Evolutionary conservation across 768 basidiomycete species (phyloP), one percentile per base, ranked within the genome.

Genomic region (Rhodotorula taiwanensis): DNA sequence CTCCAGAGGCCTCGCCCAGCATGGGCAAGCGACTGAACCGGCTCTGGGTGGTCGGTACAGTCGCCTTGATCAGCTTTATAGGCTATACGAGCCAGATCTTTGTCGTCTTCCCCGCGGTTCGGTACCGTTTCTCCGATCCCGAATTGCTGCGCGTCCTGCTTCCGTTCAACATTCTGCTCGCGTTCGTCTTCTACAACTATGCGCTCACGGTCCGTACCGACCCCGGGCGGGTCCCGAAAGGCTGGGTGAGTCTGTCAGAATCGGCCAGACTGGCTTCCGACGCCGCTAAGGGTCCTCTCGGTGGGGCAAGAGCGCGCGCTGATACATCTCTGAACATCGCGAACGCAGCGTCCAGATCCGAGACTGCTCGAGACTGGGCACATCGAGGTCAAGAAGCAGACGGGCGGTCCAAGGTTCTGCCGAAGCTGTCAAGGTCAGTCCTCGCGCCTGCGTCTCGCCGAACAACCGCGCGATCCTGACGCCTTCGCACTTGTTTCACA

Each of bases 301-400:
- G 27, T 7, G 4, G 30, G 59, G 31, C 25, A 31, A 48, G 15
- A 25, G n/a, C n/a, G 14, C 21, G 21, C 39, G 8, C 39, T 41
- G 5, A 30, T 15, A 13, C 45, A n/a, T 8, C 14, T 15, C 6
- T 28, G 45, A 4, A 28, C 14, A 28, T 25, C 8, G n/a, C 20
- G 25, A 21, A 58, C 61, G 20, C 76, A 92, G 91, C 80, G 80
- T 77, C 94, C 94, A 25, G 84, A 92, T 30, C 59, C 74, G 79
- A 82, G 9, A 77, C 81, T 58, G 75, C 78, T 31, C 74, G 78
- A 28, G 86, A 88, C 47, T 87, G 85, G 53, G 1, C 36, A 55
- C 23, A 86, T 86, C 57, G 93, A 98, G 78, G 88, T 95, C 44
- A 97, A 95, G 80, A 88, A 84, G 70, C 77, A 87, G 33, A 92